Conservation (phyloP, 805 yeast species). For the Suhomyces vadensis region DNA sequence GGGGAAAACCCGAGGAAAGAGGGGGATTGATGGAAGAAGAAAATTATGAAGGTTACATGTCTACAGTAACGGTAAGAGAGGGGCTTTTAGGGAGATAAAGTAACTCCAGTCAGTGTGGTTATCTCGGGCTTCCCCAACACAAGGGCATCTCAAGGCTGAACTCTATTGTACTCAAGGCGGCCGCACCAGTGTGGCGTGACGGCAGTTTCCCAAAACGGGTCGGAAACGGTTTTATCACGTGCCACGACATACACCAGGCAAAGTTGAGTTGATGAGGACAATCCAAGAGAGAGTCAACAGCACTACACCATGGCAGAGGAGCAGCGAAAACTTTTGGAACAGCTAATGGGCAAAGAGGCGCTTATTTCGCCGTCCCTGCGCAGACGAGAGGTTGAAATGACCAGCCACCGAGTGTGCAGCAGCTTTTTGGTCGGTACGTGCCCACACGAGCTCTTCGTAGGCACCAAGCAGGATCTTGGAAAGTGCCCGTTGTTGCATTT, state of each 20-base stretch:
- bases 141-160: background rate
- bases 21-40: too few relatives aligned
- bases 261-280: too few relatives aligned
- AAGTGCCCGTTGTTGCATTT: conserved; percentile 74
- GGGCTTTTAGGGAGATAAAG: too few relatives aligned
- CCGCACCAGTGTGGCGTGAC: background rate
- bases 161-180: background rate
- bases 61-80: too few relatives aligned
- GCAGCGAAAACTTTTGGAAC: conserved; percentile 74
- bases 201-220: background rate
- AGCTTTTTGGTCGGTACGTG: conserved; percentile 83
- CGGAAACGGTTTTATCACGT: background rate
- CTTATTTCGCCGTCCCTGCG: conserved; percentile 33
- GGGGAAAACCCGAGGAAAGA: too few relatives aligned
- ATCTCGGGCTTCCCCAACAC: background rate
- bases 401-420: conserved; percentile 63
- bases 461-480: conserved; percentile 83
- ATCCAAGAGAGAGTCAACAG: background rate
- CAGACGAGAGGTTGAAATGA: conserved; percentile 43
- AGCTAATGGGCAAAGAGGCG: conserved; percentile 72
- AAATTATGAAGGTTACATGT: too few relatives aligned
- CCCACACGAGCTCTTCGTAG: conserved; percentile 78
- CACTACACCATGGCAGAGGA: conserved; percentile 54
- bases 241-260: too few relatives aligned
- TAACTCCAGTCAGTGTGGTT: background rate